Percentiles rank a stretch among this genome's conserved stretches.
Conservation (phyloP, 2,329 filamentous ascomycete species). For the Falciphora oryzae region DNA sequence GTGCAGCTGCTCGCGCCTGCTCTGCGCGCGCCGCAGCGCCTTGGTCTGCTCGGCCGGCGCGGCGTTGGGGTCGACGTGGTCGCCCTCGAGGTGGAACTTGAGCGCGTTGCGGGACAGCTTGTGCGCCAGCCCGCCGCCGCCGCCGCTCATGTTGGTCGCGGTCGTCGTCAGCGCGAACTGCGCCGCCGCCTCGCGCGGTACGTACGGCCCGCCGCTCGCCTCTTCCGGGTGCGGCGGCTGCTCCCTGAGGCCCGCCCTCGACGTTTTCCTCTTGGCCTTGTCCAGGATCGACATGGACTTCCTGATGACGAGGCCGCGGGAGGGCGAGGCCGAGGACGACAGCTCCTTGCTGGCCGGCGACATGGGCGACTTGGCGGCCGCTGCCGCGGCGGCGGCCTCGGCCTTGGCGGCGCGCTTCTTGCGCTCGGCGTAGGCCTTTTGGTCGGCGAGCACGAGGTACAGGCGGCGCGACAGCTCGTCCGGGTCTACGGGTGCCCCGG, state of each 20-base stretch:
- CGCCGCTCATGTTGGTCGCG: slow-evolving; percentile 31
- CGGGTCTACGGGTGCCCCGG: slow-evolving; percentile 41
- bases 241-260: neutral
- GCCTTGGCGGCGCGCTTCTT: slow-evolving; percentile 10
- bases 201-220: slow-evolving; percentile 30
- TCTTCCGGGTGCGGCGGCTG: neutral
- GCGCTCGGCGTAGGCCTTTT: slow-evolving; percentile 34
- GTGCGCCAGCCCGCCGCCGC: slow-evolving; percentile 26
- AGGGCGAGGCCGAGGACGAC: neutral
- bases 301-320: slow-evolving; percentile 1
- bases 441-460: slow-evolving; percentile 42
- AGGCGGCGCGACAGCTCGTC: slow-evolving; percentile 50
- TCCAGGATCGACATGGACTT: slow-evolving; percentile 6
- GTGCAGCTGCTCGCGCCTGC: slow-evolving; percentile 30
- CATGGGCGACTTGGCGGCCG: neutral
- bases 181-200: slow-evolving; percentile 47
- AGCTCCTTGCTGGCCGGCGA: neutral
- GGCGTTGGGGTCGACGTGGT: slow-evolving; percentile 22
- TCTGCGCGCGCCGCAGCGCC: slow-evolving; percentile 32
- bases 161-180: slow-evolving; percentile 52
- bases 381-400: neutral
- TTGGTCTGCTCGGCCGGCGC: slow-evolving; percentile 29
- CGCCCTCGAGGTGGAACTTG: slow-evolving; percentile 32
- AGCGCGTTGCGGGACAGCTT: slow-evolving; percentile 38
- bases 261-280: slow-evolving; percentile 2